phyloP scores from a whole-genome alignment of 306 rosid genomes.

The Delonix regia region DNA sequence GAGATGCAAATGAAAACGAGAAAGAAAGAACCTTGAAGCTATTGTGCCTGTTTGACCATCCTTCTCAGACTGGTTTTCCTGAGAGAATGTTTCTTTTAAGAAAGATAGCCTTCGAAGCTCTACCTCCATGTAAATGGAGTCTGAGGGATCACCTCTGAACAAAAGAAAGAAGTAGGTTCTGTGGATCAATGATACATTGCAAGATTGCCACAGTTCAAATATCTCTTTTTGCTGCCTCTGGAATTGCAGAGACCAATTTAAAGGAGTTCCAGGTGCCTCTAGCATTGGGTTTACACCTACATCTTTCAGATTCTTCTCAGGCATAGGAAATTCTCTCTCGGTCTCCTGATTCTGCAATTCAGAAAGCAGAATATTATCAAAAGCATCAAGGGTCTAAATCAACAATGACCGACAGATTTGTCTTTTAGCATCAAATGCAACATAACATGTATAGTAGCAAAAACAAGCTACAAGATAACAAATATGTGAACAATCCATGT shows the following conservation, averaged over 20 bases:
- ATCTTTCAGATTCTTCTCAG: slow-evolving; percentile 53
- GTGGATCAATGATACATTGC: slow-evolving; percentile 87
- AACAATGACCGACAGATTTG: slow-evolving; percentile 12
- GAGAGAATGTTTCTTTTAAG: slow-evolving; percentile 71
- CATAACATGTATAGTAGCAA: background rate
- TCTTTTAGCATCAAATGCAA: background rate
- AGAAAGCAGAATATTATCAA: slow-evolving; percentile 27
- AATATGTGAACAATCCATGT: background rate
- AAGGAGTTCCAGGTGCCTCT: slow-evolving; percentile 52
- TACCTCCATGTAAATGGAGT: slow-evolving; percentile 95
- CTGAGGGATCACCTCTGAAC: slow-evolving; percentile 83
- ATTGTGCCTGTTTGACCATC: slow-evolving; percentile 62
- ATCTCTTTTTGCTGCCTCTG: slow-evolving; percentile 74
- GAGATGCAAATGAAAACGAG: slow-evolving; percentile 1
- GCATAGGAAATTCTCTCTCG: background rate
- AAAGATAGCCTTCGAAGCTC: slow-evolving; percentile 85
- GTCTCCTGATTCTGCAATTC: slow-evolving; percentile 51
- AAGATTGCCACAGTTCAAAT: slow-evolving; percentile 86
- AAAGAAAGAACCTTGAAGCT: slow-evolving; percentile 68
- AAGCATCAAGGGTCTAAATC: background rate
- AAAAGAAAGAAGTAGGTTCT: slow-evolving; percentile 96
- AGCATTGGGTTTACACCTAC: slow-evolving; percentile 68
- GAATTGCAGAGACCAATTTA: slow-evolving; percentile 83
- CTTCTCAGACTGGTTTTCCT: slow-evolving; percentile 47
- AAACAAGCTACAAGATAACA: background rate